Conservation (phyloP, 176 grass and related monocot species). For the Musa acuminata region DNA sequence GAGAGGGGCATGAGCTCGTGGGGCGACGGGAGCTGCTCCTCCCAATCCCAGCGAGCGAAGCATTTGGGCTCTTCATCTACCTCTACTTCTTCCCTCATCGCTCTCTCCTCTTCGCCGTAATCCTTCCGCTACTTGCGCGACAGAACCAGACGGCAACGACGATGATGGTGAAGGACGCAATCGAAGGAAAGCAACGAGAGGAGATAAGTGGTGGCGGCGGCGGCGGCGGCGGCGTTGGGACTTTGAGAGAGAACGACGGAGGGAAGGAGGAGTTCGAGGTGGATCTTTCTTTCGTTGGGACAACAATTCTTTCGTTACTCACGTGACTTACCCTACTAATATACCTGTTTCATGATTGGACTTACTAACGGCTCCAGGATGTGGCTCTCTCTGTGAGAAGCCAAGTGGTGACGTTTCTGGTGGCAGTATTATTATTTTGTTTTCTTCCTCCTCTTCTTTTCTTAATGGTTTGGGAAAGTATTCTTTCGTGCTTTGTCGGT, state of each 20-base stretch:
- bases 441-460: no score
- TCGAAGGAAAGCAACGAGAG: no score
- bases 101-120: no score
- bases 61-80: not conserved
- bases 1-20: conserved; percentile 9
- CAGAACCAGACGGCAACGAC: no score
- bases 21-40: conserved; percentile 7
- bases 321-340: rapidly evolving
- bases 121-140: no score
- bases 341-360: not conserved
- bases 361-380: no score
- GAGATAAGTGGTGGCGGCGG: not conserved
- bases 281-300: not conserved
- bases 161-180: no score
- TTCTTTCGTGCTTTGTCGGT: not conserved
- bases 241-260: not conserved
- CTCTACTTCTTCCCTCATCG: not conserved
- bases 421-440: no score
- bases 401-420: no score
- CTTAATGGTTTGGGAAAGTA: not conserved
- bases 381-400: no score
- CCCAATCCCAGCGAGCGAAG: conserved; percentile 7
- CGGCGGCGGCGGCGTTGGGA: not conserved
- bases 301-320: not conserved
- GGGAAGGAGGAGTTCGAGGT: conserved; percentile 1